Percentiles rank a stretch among this genome's conserved stretches.
These are phyloP conservation scores for Actinidia polygama DNA, from an alignment of 179 eudicot species.

Conservation along the genomic window DNA sequence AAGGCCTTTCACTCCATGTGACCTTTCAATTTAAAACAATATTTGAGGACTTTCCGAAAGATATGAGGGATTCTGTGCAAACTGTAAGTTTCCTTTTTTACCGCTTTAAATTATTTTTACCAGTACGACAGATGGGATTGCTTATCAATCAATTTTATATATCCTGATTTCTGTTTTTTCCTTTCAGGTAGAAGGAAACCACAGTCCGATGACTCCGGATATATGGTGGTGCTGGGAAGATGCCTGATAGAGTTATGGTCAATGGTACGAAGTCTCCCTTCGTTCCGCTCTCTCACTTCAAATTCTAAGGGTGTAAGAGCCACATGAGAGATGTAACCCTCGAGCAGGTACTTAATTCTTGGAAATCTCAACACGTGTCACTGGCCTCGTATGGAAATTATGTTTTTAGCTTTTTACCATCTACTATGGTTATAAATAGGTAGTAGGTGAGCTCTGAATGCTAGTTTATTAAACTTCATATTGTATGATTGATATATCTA, in stretches of 20 bases:
- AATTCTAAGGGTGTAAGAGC: too few species aligned
- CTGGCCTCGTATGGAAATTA: too few species aligned
- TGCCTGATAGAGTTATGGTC: conserved; percentile 97
- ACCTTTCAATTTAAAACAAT: conserved; percentile 90
- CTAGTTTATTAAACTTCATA: too few species aligned
- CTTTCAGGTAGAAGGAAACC: conserved; percentile 83
- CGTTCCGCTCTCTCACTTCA: too few species aligned
- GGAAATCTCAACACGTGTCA: too few species aligned
- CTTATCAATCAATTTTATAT: neutral
- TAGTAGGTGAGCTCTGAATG: too few species aligned
- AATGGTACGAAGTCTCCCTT: too few species aligned
- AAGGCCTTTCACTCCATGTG: conserved; percentile 29
- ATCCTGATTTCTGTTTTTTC: neutral
- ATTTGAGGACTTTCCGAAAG: conserved; percentile 73
- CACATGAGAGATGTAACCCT: too few species aligned
- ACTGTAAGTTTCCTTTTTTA: conserved; percentile 57
- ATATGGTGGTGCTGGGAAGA: conserved; percentile 98
- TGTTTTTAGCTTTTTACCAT: too few species aligned
- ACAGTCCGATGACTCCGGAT: conserved; percentile 93
- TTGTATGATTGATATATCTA: too few species aligned
- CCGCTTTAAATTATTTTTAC: neutral
- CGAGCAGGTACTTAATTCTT: too few species aligned
- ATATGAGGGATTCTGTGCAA: conserved; percentile 70
- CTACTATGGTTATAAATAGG: too few species aligned
- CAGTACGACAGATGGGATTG: neutral